Percentiles rank a stretch among this genome's conserved stretches.
Conservation (phyloP, 1,284 basidiomycete genomes). For the Boletus subluridellus region DNA sequence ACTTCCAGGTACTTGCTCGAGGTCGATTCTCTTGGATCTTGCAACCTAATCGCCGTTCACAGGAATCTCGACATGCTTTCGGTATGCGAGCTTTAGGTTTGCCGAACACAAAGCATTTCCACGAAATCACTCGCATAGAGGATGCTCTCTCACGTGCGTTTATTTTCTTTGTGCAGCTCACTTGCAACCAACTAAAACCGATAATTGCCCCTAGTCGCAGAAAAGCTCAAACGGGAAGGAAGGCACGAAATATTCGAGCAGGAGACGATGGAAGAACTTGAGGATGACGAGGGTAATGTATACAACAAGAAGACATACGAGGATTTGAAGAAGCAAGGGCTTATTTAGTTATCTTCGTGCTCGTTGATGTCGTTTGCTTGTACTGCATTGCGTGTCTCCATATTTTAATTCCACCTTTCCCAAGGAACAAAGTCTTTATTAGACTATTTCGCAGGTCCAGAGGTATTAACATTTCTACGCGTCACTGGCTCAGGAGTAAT, state of each 20-base stretch:
- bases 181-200: neutral
- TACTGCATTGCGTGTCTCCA: slow-evolving; percentile 11
- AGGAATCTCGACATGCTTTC: slow-evolving; percentile 95
- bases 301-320: slow-evolving; percentile 90
- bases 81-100: slow-evolving; percentile 97
- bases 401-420: neutral
- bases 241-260: slow-evolving; percentile 86
- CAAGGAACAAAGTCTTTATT: neutral
- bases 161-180: slow-evolving; percentile 1
- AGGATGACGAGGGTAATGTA: slow-evolving; percentile 96
- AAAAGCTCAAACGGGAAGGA: slow-evolving; percentile 93
- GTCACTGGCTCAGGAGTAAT: slow-evolving; percentile 45
- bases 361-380: slow-evolving; percentile 11
- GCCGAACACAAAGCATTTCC: slow-evolving; percentile 98
- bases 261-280: slow-evolving; percentile 94
- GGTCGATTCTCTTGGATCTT: slow-evolving; percentile 5
- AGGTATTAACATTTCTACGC: slow-evolving; percentile 21
- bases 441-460: slow-evolving; percentile 15
- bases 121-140: slow-evolving; percentile 95
- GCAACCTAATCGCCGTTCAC: slow-evolving; percentile 23
- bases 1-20: slow-evolving; percentile 65
- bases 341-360: slow-evolving; percentile 50
- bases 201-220: slow-evolving; percentile 64
- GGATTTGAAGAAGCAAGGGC: slow-evolving; percentile 87
- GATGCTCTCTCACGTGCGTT: slow-evolving; percentile 88